Conservation (phyloP, 331 rosid genomes). For the Pyracantha coccinea region DNA sequence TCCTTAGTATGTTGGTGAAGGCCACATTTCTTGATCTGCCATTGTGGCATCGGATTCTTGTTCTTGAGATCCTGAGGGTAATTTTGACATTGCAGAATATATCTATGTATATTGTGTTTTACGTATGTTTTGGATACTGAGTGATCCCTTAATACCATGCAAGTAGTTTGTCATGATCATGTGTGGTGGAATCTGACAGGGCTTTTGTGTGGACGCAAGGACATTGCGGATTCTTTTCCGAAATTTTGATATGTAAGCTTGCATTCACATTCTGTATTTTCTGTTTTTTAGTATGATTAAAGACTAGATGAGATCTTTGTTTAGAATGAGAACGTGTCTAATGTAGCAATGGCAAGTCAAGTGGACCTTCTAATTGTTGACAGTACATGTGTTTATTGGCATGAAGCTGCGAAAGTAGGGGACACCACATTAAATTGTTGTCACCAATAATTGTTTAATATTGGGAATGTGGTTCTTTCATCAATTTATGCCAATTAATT, state of each 20-base stretch:
- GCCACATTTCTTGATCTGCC: slow-evolving; percentile 92
- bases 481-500: not conserved
- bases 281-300: not conserved
- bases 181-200: slow-evolving; percentile 48
- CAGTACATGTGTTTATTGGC: not conserved
- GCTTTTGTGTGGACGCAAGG: slow-evolving; percentile 92
- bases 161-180: slow-evolving; percentile 8
- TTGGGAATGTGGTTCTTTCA: not conserved
- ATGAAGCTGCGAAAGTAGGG: not conserved
- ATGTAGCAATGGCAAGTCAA: not conserved
- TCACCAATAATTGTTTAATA: not conserved
- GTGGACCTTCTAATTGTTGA: not conserved
- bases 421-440: not conserved
- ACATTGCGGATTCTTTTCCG: slow-evolving; percentile 80
- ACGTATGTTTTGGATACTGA: slow-evolving; percentile 18
- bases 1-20: slow-evolving; percentile 96
- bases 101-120: not conserved
- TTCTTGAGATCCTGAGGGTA: slow-evolving; percentile 98
- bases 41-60: slow-evolving; percentile 98
- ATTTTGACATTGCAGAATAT: slow-evolving; percentile 14
- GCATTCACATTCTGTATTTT: not conserved
- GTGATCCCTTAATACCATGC: not conserved
- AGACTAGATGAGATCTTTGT: not conserved
- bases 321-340: not conserved
- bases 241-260: slow-evolving; percentile 87